Evolutionary conservation across 2,329 filamentous ascomycete species (phyloP).

Genomic region (Colletotrichum tanaceti): DNA sequence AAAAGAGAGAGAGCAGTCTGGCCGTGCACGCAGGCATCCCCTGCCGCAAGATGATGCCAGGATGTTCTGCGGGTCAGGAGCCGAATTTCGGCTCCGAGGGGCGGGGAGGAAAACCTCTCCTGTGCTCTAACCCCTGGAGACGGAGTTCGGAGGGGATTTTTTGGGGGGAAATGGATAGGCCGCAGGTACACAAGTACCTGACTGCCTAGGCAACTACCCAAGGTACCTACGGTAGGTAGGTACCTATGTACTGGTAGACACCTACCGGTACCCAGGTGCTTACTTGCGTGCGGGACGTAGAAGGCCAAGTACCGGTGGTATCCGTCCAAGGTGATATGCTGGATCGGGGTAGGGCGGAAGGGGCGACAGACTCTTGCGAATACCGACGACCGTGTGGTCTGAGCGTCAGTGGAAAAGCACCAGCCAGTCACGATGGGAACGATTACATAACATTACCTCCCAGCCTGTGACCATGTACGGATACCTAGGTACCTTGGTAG

Average conservation of each 20-base stretch:
- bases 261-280: too few species aligned
- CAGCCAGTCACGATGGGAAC: slow-evolving; percentile 18
- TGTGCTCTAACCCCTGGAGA: background rate
- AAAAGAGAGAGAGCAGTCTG: background rate
- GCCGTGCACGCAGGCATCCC: background rate
- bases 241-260: too few species aligned
- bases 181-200: too few species aligned
- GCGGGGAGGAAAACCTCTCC: too few species aligned
- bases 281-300: background rate
- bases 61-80: background rate
- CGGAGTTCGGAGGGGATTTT: background rate
- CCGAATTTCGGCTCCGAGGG: slow-evolving; percentile 9
- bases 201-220: too few species aligned
- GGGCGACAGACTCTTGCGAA: background rate
- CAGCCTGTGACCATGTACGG: background rate
- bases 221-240: too few species aligned
- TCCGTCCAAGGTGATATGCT: background rate
- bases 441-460: slow-evolving; percentile 29
- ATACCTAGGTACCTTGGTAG: too few species aligned
- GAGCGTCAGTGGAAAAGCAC: background rate
- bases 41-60: background rate
- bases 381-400: background rate
- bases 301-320: slow-evolving; percentile 7
- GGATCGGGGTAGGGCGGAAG: too few species aligned
- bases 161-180: too few species aligned